phyloP scores from a whole-genome alignment of 768 basidiomycete genomes.

The Tylopilus sp. region DNA sequence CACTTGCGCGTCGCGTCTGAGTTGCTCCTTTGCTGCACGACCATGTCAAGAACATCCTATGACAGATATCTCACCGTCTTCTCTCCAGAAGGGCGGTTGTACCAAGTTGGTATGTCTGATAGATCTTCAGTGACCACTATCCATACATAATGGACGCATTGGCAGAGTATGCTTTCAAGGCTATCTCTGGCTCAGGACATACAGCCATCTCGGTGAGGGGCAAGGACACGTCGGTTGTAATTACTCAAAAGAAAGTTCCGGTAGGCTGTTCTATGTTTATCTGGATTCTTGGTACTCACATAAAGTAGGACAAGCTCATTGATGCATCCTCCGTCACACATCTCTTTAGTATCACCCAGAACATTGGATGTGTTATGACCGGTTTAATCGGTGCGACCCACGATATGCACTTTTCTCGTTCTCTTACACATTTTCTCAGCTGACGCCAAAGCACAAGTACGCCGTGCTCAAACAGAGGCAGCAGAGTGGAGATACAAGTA shows the following conservation, averaged over 20 bases:
- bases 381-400: slow-evolving; percentile 78
- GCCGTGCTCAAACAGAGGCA: slow-evolving; percentile 83
- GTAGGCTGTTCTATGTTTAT: slow-evolving; percentile 45
- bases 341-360: slow-evolving; percentile 92
- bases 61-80: slow-evolving; percentile 97
- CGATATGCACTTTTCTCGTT: neutral
- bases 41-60: slow-evolving; percentile 93
- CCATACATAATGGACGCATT: slow-evolving; percentile 3
- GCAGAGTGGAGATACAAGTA: slow-evolving; percentile 94
- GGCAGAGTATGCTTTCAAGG: slow-evolving; percentile 98
- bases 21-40: slow-evolving; percentile 37
- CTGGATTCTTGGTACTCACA: neutral
- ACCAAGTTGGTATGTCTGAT: slow-evolving; percentile 86
- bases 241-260: slow-evolving; percentile 98
- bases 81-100: slow-evolving; percentile 94
- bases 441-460: slow-evolving; percentile 88
- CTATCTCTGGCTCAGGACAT: slow-evolving; percentile 94
- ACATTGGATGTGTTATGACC: slow-evolving; percentile 97
- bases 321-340: slow-evolving; percentile 94
- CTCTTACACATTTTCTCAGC: slow-evolving; percentile 43
- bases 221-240: slow-evolving; percentile 91
- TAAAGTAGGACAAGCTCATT: slow-evolving; percentile 86
- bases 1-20: slow-evolving; percentile 59
- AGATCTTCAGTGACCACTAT: neutral
- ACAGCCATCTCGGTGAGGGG: slow-evolving; percentile 92